phyloP scores from a whole-genome alignment of 2,329 filamentous ascomycete genomes.

The Diaporthe helianthi region DNA sequence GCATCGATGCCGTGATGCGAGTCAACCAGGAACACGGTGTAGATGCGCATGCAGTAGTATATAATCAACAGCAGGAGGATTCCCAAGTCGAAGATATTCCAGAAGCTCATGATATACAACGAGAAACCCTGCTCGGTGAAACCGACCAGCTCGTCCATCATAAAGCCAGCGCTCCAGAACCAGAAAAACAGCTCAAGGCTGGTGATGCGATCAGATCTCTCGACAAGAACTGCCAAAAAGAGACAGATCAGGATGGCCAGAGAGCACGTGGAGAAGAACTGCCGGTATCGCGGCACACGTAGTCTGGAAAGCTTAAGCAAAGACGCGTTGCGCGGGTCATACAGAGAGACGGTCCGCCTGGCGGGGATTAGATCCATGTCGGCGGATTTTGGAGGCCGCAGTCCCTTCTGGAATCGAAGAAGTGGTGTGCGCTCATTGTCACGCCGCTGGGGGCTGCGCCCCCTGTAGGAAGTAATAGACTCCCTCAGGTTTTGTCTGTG shows the following conservation, averaged over 20 bases:
- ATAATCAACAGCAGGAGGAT: conserved; percentile 85
- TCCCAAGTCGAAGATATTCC: conserved; percentile 94
- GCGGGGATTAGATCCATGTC: conserved; percentile 44
- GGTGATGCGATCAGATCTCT: conserved; percentile 81
- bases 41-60: conserved; percentile 89
- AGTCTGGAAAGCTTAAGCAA: conserved; percentile 90
- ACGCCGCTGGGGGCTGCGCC: conserved; percentile 41
- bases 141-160: conserved; percentile 94
- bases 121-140: conserved; percentile 98
- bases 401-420: conserved; percentile 49
- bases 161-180: conserved; percentile 97
- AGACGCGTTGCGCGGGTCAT: conserved; percentile 89
- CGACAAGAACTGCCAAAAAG: conserved; percentile 81
- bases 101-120: conserved; percentile 96
- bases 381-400: conserved; percentile 41
- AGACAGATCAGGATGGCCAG: conserved; percentile 84
- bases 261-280: conserved; percentile 87
- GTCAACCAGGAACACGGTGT: conserved; percentile 84
- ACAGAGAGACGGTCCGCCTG: conserved; percentile 81
- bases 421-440: conserved; percentile 58
- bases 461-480: conserved; percentile 24
- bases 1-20: conserved; percentile 78
- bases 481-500: conserved; percentile 64
- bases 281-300: conserved; percentile 88
- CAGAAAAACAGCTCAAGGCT: conserved; percentile 88